Base-by-base conservation (phyloP, 1,139 yeast genomes). In the Scheffersomyces stambukii region DNA sequence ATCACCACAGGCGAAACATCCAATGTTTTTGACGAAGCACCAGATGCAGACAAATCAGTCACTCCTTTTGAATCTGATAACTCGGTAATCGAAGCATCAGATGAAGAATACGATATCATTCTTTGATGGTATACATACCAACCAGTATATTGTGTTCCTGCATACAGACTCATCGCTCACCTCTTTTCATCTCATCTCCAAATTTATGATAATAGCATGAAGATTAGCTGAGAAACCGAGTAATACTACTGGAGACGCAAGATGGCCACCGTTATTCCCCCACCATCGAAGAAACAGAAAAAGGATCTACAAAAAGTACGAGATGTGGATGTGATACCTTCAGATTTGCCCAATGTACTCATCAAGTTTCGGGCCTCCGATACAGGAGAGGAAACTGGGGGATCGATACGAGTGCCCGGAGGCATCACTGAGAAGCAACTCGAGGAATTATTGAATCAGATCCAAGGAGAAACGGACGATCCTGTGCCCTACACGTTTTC, bases 181-280 rank as follows among this genome's bases (percentile, higher is more conserved):
- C n/a, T n/a, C n/a, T n/a, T n/a, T n/a, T n/a, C n/a, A n/a, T n/a
- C n/a, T n/a, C n/a, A n/a, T n/a, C n/a, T n/a, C n/a, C n/a, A n/a
- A n/a, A n/a, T n/a, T n/a, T n/a, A n/a, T n/a, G n/a, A n/a, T n/a
- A n/a, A n/a, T n/a, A n/a, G n/a, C n/a, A n/a, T n/a, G n/a, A n/a
- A n/a, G n/a, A n/a, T n/a, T n/a, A n/a, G n/a, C n/a, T n/a, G n/a
- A n/a, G n/a, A n/a, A n/a, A n/a, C n/a, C n/a, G n/a, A n/a, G n/a
- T n/a, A n/a, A n/a, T n/a, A n/a, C n/a, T n/a, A n/a, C 23, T 13
- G 21, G 10, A 30, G 19, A 13, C 8, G 26, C 30, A 42, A 6
- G 28, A 91, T 91, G 98, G 94, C 98, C 36, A 91, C 98, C 4
- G 69, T 85, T 27, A 59, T 91, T 27, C 98, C 98, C 15, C 98